phyloP scores from a whole-genome alignment of 768 basidiomycete genomes.

The Roridomyces roridus region DNA sequence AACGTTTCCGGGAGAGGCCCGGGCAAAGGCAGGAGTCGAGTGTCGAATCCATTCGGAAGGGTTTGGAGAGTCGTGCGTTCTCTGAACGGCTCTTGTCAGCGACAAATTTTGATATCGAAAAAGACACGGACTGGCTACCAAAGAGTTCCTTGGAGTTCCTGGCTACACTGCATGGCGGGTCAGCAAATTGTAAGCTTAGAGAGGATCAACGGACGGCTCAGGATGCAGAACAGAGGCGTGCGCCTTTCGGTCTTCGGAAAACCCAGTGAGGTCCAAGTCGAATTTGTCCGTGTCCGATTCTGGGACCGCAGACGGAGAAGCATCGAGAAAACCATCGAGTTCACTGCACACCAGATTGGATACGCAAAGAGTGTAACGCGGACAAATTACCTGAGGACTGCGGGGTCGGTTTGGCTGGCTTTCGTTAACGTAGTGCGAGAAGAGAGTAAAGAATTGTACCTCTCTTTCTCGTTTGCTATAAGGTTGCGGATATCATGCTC shows the following conservation, averaged over 20 bases:
- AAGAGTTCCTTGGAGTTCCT: slow-evolving; percentile 14
- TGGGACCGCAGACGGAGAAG: not conserved
- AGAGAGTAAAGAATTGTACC: not conserved
- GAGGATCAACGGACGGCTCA: not conserved
- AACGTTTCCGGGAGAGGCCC: slow-evolving; percentile 33
- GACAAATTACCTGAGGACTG: slow-evolving; percentile 7
- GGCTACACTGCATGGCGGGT: slow-evolving; percentile 3
- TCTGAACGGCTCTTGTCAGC: not conserved
- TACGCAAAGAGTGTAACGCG: not conserved
- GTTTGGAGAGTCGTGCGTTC: slow-evolving; percentile 15
- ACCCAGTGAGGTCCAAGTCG: not conserved
- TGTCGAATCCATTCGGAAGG: slow-evolving; percentile 23
- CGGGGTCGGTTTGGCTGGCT: slow-evolving; percentile 11
- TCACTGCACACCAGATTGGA: slow-evolving; percentile 11
- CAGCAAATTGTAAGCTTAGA: not conserved
- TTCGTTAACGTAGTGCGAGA: not conserved
- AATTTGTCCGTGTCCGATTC: not conserved
- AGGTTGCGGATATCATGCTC: slow-evolving; percentile 14
- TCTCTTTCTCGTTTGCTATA: slow-evolving; percentile 8
- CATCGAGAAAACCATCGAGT: slow-evolving; percentile 13
- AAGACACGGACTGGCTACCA: slow-evolving; percentile 10
- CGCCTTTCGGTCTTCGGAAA: not conserved
- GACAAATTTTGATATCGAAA: not conserved
- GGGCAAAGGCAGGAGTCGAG: slow-evolving; percentile 21
- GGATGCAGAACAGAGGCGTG: slow-evolving; percentile 16